Evolutionary conservation across 176 grass and related monocot species (phyloP), one percentile per base, ranked within the genome.

Genomic region (Chloris gayana): DNA sequence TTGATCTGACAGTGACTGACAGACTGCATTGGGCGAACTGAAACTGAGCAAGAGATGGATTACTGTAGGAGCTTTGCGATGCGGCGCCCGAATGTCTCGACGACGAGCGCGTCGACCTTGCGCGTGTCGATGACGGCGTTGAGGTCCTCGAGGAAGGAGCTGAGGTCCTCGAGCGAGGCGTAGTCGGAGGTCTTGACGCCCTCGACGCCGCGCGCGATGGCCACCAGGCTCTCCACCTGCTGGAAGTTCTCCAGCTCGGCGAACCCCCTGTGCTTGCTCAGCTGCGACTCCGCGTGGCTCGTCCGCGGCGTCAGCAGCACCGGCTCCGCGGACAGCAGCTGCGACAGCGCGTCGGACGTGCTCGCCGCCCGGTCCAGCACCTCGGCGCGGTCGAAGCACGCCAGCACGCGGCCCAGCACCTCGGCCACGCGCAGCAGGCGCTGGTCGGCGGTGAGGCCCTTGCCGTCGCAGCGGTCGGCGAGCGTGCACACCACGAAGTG

Each of bases 71-170:
- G 88, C 85, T 95, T 99, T 18, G 84, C 90, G 70, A 99, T 95
- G 21, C 88, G 61, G 65, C 83, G 89, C 7, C 96, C 96, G 90
- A 99, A 99, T 32, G 96, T 99, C 81, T 95, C 96, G 60, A 99
- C 92, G 57, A 93, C 92, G 85, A 99, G 92, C 9, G 90, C 92
- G 72, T 99, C 96, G 39, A 99, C 90, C 41, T 88, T 95, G 75
- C 96, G 78, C 3, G 90, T 99, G 86, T 99, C 90, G 74, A 95
- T 87, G 59, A 95, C 92, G 66, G 92, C 90, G 89, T 91, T 99
- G 67, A 99, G 71, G 67, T 99, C 88, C 80, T 99, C 90, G 18
- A 99, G 82, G 79, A 80, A 93, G 14, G 92, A 93, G 82, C 85
- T 89, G 72, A 99, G 85, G 51, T 95, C 86, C 73, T 93, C 90